These are phyloP conservation scores for Cordyceps javanica DNA, from an alignment of 2,329 filamentous ascomycete species.

Conservation along the genomic window DNA sequence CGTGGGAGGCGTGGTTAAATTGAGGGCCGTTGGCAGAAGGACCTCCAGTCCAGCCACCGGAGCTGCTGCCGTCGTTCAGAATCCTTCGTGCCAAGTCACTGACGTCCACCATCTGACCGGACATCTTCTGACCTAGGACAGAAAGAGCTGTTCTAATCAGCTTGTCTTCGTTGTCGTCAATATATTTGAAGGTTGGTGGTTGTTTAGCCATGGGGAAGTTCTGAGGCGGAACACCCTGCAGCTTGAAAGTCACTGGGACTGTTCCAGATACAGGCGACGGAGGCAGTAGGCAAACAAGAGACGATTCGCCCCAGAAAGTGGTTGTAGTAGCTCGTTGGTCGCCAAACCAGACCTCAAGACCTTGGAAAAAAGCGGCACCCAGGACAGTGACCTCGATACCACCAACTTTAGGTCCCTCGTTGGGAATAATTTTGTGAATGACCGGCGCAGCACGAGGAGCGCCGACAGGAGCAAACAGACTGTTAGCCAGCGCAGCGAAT, in stretches of 20 bases:
- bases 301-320: slow-evolving; percentile 73
- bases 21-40: slow-evolving; percentile 38
- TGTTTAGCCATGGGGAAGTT: slow-evolving; percentile 33
- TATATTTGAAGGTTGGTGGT: slow-evolving; percentile 62
- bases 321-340: slow-evolving; percentile 59
- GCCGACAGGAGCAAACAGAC: slow-evolving; percentile 44
- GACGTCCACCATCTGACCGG: slow-evolving; percentile 55
- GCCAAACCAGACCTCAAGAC: slow-evolving; percentile 79
- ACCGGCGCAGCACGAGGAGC: slow-evolving; percentile 45
- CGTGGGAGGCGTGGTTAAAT: slow-evolving; percentile 35
- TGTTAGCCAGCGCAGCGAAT: slow-evolving; percentile 39
- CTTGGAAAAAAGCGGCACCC: slow-evolving; percentile 71
- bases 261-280: slow-evolving; percentile 61
- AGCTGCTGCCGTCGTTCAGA: slow-evolving; percentile 40
- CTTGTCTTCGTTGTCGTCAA: slow-evolving; percentile 63
- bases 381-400: slow-evolving; percentile 84
- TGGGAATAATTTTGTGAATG: slow-evolving; percentile 78
- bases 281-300: slow-evolving; percentile 73
- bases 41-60: slow-evolving; percentile 39
- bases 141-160: slow-evolving; percentile 62
- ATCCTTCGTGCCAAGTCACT: slow-evolving; percentile 57
- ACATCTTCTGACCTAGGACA: slow-evolving; percentile 59
- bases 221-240: slow-evolving; percentile 37
- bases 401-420: slow-evolving; percentile 73
- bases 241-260: slow-evolving; percentile 65